Evolutionary conservation across 495 filamentous ascomycete species (phyloP), one percentile per base, ranked within the genome.

Genomic region (Clavariopsis aquatica): DNA sequence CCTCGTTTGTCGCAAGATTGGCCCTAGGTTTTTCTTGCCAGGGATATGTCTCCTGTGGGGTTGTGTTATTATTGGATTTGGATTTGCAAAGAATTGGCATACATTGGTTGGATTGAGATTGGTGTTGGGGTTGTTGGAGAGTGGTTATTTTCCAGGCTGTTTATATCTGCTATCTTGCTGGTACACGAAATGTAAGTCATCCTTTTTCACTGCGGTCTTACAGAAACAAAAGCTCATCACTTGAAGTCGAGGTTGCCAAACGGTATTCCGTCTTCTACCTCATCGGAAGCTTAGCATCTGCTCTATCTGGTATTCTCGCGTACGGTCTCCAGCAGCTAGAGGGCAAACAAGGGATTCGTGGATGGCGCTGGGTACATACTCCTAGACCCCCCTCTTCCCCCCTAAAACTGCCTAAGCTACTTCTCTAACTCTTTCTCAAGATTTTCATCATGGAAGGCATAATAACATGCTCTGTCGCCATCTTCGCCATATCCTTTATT

Each of bases 401-500:
- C 17, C 19, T 7, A 19, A 7, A n/a, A 5, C 15, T 47, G 7
- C 8, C 22, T 47, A n/a, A 47, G 17, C 22, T 28, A 51, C 5
- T 22, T 28, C 47, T 8, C 15, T 23, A n/a, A 19, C 45, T 19
- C 15, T 19, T 47, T 23, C 26, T 47, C 45, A 47, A 28, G 47
- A 69, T 64, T 45, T 58, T 60, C 41, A 57, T 66, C 22, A 60
- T 66, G 24, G 53, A 60, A 36, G 55, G 49, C 0, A 74, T 93
- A 0, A 73, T 93, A 29, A 92, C 88, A 5, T 28, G 90, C 7
- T 74, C 79, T 1, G 93, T 88, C 86, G 82, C 90, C 75, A 89
- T 97, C 0, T 83, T 89, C 67, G 90, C 96, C 70, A 96, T 93
- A 71, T 92, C 93, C 0, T 89, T 90, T 67, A 79, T 88, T 43